These are phyloP conservation scores for Mariannaea sp. DNA, from an alignment of 2,329 filamentous ascomycete species.

Conservation along the genomic window DNA sequence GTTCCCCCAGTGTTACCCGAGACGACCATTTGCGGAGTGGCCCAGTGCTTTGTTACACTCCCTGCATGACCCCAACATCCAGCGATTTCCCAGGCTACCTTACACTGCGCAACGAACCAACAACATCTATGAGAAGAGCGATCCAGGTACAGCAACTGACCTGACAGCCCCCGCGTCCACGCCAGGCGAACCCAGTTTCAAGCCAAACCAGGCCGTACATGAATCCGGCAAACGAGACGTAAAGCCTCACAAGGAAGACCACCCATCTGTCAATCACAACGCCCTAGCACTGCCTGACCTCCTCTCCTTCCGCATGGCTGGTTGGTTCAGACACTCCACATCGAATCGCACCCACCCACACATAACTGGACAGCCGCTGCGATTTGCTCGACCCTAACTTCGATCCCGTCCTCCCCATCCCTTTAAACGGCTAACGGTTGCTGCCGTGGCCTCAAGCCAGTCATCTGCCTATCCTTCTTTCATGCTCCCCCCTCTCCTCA, in stretches of 20 bases:
- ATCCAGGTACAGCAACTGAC: background rate
- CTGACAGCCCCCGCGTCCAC: background rate
- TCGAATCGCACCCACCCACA: conserved; percentile 7
- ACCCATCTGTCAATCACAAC: background rate
- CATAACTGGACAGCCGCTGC: conserved; percentile 1
- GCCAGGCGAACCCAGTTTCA: background rate
- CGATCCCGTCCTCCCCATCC: conserved; percentile 8
- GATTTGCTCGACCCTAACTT: conserved; percentile 12
- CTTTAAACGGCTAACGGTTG: conserved; percentile 10
- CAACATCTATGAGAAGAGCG: background rate
- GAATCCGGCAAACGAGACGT: background rate
- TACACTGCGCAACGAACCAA: conserved; percentile 10
- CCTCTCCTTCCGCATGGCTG: background rate
- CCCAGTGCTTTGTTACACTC: background rate
- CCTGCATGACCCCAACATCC: background rate
- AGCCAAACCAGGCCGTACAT: background rate
- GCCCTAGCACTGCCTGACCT: background rate
- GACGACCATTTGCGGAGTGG: conserved; percentile 11
- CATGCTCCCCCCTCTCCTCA: background rate
- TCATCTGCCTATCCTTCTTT: conserved; percentile 10
- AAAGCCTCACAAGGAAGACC: background rate
- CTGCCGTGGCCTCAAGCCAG: conserved; percentile 11
- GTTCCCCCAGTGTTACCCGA: conserved; percentile 14
- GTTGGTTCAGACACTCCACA: conserved; percentile 2
- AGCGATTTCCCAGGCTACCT: conserved; percentile 2